Percentiles rank a stretch among this genome's conserved stretches.
These are phyloP conservation scores for Ceratocystis destructans DNA, from an alignment of 2,329 filamentous ascomycete species.

Conservation along the genomic window DNA sequence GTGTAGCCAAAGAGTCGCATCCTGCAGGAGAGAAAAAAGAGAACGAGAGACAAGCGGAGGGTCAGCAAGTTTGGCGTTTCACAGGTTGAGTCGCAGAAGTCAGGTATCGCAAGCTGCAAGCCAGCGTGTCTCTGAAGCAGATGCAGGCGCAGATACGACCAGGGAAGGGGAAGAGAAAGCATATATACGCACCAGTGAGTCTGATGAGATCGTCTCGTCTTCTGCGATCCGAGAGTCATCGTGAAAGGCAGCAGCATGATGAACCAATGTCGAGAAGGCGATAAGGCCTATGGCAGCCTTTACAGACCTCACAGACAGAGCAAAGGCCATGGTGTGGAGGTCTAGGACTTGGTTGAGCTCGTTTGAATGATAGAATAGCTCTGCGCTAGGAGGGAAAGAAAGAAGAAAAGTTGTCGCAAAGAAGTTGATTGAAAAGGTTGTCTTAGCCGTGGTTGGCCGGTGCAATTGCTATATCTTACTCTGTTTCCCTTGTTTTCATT, in stretches of 20 bases:
- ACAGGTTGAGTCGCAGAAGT: neutral
- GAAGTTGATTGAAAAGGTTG: neutral
- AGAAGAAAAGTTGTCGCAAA: neutral
- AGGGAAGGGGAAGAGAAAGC: neutral
- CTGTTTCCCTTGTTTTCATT: neutral
- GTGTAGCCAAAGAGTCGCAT: conserved; percentile 82
- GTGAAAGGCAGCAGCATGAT: conserved; percentile 14
- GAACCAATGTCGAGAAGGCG: conserved; percentile 9
- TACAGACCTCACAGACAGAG: neutral
- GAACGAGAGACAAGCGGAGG: neutral
- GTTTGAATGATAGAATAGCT: too few relatives aligned
- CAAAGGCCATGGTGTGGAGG: neutral
- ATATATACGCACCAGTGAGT: conserved; percentile 8
- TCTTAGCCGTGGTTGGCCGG: neutral
- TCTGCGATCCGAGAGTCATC: conserved; percentile 15
- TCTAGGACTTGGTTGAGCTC: neutral
- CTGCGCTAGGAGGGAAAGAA: neutral
- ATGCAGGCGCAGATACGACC: neutral
- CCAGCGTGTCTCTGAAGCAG: neutral
- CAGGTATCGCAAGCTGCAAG: neutral
- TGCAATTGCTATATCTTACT: neutral
- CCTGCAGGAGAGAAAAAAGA: conserved; percentile 31
- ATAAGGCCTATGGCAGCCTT: conserved; percentile 16
- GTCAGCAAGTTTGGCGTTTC: conserved; percentile 3
- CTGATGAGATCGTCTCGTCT: conserved; percentile 17